Percentiles rank a stretch among this genome's conserved stretches.
Evolutionary conservation across 495 filamentous ascomycete genomes (phyloP).

Genomic region (Talaromyces thailandensis): DNA sequence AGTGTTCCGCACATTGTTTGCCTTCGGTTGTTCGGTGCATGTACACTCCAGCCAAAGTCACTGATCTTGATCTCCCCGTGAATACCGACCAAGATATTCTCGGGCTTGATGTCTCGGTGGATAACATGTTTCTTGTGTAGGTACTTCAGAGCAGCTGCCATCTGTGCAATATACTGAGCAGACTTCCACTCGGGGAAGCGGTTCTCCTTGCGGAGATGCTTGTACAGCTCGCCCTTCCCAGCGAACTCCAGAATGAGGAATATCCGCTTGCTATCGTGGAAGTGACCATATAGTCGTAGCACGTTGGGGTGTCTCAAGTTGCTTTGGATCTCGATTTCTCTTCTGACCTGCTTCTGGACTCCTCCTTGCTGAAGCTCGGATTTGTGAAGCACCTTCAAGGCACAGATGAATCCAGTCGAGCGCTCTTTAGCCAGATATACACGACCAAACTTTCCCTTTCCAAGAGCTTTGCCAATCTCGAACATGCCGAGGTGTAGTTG

Average conservation of each 20-base stretch:
- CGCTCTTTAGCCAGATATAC: slow-evolving; percentile 94
- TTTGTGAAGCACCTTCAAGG: slow-evolving; percentile 94
- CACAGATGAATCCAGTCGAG: slow-evolving; percentile 84
- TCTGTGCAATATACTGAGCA: slow-evolving; percentile 95
- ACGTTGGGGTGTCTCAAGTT: slow-evolving; percentile 96
- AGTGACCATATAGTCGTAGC: slow-evolving; percentile 86
- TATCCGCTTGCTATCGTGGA: slow-evolving; percentile 93
- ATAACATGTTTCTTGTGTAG: slow-evolving; percentile 98
- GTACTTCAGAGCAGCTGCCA: slow-evolving; percentile 87
- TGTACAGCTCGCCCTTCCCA: slow-evolving; percentile 92
- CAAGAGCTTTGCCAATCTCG: slow-evolving; percentile 90
- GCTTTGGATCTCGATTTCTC: slow-evolving; percentile 96
- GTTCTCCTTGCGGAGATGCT: slow-evolving; percentile 81
- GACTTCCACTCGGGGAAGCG: slow-evolving; percentile 94
- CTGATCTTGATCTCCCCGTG: slow-evolving; percentile 98
- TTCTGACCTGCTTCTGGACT: slow-evolving; percentile 93
- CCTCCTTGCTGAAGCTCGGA: slow-evolving; percentile 83
- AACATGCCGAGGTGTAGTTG: slow-evolving; percentile 97
- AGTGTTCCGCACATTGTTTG: slow-evolving; percentile 96
- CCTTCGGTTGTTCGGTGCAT: slow-evolving; percentile 88
- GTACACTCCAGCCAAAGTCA: slow-evolving; percentile 97
- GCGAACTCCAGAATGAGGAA: slow-evolving; percentile 96
- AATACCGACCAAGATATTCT: slow-evolving; percentile 95
- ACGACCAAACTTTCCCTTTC: slow-evolving; percentile 95
- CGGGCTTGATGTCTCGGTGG: slow-evolving; percentile 97